Conservation (phyloP, 768 basidiomycete genomes). For the Strobilomyces dryophilus region DNA sequence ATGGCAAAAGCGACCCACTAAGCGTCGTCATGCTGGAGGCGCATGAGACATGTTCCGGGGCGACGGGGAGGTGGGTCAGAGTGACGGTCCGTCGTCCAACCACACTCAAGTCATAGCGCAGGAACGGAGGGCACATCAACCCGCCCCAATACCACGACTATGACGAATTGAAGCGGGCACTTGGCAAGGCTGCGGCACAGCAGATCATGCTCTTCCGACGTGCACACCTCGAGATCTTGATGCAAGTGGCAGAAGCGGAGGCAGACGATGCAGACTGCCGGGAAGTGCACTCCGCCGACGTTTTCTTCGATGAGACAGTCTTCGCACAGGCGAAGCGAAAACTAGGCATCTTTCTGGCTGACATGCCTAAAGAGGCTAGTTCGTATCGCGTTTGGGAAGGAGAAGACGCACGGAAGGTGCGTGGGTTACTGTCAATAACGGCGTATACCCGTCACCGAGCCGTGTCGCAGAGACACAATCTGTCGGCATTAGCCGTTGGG, state of each 20-base stretch:
- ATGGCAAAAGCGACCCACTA: slow-evolving; percentile 15
- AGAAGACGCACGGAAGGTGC: slow-evolving; percentile 33
- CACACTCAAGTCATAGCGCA: slow-evolving; percentile 9
- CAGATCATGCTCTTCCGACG: slow-evolving; percentile 39
- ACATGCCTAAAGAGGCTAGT: slow-evolving; percentile 47
- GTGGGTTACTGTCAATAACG: slow-evolving; percentile 1
- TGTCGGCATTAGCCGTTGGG: slow-evolving; percentile 44
- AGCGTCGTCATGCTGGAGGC: slow-evolving; percentile 59
- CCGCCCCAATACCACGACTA: slow-evolving; percentile 48
- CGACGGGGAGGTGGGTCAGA: slow-evolving; percentile 43
- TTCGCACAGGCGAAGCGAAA: slow-evolving; percentile 40
- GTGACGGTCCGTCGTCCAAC: not conserved
- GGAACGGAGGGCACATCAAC: slow-evolving; percentile 52
- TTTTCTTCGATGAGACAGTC: slow-evolving; percentile 29
- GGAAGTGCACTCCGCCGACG: slow-evolving; percentile 31
- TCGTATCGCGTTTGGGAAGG: slow-evolving; percentile 28
- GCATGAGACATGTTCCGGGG: slow-evolving; percentile 51
- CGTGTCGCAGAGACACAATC: slow-evolving; percentile 42
- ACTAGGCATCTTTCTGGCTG: slow-evolving; percentile 42
- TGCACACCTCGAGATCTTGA: slow-evolving; percentile 33
- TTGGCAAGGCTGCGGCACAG: slow-evolving; percentile 38
- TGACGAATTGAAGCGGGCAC: slow-evolving; percentile 31
- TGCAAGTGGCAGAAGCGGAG: slow-evolving; percentile 30
- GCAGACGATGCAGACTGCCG: slow-evolving; percentile 26
- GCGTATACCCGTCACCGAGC: not conserved